Base-by-base conservation (phyloP, 2,329 filamentous ascomycete species). In the Alternaria incomplexa region DNA sequence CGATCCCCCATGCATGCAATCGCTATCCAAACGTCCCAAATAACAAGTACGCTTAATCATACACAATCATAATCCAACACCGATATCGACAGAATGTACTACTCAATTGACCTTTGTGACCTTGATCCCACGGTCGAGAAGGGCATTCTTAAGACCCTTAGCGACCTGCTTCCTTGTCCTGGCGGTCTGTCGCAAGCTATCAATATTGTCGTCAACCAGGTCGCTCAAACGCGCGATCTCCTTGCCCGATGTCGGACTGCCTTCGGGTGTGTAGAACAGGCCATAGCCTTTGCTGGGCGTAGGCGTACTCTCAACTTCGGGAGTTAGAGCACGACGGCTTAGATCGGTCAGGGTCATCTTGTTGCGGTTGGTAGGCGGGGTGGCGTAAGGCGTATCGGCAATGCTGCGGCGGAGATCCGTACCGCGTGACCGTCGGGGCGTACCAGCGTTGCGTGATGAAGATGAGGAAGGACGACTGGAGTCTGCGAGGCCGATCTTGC, bases 401-500 rank as follows among this genome's bases (percentile, higher is more conserved):
- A 66, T 64, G 61, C 60, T 67, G 22, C 58, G 64, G 22, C 71
- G 68, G 3, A 71, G 60, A 26, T 62, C 63, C 3, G 59, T 58
- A 12, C 63, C 61, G 7, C 70, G 68, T 1, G 65, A 46, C 17
- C 66, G 67, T 7, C 73, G 66, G 17, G 71, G 70, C 15, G 70
- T 69, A 8, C 67, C 68, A 4, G 64, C 28, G 5, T 58, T 61
- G 56, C 67, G 67, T 11, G 68, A 63, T 2, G 74, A 68, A 4
- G 73, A 72, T 6, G 72, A 73, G 6, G 68, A 70, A 2, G 73
- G 72, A 4, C 73, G 72, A 51, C 60, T 70, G 25, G 59, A 47
- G 15, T 72, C 71, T 28, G 63, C 45, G 17, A 79, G 62, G 3
- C 80, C 79, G 22, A 96, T 81, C 76, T 89, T 92, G 62, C 91